phyloP scores from a whole-genome alignment of 306 rosid species.

The Hippophae tibetana region DNA sequence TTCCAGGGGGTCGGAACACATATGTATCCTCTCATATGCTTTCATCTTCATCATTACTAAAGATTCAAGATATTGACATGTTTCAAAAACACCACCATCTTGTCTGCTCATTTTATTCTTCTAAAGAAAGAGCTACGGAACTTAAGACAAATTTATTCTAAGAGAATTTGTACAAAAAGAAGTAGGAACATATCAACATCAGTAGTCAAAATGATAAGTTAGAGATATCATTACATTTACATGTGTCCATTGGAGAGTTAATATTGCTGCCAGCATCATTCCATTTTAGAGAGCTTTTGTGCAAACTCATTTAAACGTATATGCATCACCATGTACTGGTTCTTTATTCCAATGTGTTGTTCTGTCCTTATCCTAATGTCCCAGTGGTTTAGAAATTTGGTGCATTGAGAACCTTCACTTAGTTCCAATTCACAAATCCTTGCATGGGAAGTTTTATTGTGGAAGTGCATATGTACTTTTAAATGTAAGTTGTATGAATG shows the following conservation, averaged over 20 bases:
- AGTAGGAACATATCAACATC: too few species aligned
- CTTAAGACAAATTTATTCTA: too few species aligned
- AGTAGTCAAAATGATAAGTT: too few species aligned
- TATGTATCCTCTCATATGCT: constrained; percentile 64
- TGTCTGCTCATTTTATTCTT: not conserved
- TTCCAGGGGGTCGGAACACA: constrained; percentile 74
- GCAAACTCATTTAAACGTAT: not conserved
- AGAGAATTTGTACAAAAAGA: too few species aligned
- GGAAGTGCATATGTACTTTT: constrained; percentile 80
- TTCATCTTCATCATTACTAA: constrained; percentile 9
- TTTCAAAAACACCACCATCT: not conserved
- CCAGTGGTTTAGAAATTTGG: constrained; percentile 89
- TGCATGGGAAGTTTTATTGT: constrained; percentile 61
- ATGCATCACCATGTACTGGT: constrained; percentile 1
- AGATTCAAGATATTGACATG: not conserved
- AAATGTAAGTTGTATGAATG: constrained; percentile 46
- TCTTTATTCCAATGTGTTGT: constrained; percentile 23
- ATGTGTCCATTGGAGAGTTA: not conserved
- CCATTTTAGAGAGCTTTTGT: not conserved
- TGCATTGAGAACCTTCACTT: constrained; percentile 66
- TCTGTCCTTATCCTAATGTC: constrained; percentile 37
- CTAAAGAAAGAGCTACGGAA: not conserved
- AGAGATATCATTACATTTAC: too few species aligned
- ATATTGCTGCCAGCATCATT: not conserved
- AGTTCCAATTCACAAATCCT: constrained; percentile 53